Evolutionary conservation across 192 early-diverging fungal species (phyloP), one percentile per base, ranked within the genome.

Genomic region (Gigaspora rosea): DNA sequence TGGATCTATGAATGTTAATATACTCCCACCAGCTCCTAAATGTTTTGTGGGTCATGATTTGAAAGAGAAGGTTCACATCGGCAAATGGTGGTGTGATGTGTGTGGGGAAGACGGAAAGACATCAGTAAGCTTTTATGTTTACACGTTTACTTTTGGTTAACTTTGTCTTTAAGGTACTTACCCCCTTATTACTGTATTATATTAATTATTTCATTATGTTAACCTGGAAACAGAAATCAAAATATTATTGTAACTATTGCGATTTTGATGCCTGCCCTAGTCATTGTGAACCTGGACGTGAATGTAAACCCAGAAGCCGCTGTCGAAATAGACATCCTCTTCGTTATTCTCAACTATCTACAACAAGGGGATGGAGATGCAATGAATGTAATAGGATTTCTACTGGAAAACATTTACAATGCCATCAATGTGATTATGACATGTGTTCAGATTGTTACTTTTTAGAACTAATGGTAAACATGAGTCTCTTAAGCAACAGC

Each of bases 31-130:
- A 15, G 8, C 10, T 12, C 47, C 68, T 46, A 22, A 49, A 70
- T 70, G 68, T 70, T 70, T 70, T 49, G 68, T 13, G 46, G 68
- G 68, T n/a, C 68, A 70, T 70, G 68, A 70, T 18, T 70, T 70
- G 18, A 70, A 51, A 20, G 61, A 63, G 41, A 41, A 41, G 7
- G 0, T 41, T 41, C 41, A 41, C 7, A 16, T 54, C 1, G 11
- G 18, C 2, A 54, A 54, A 4, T 54, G 52, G 52, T 54, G 18
- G 11, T 54, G 52, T 54, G 52, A 54, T 18, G 67, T 69, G 1
- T 69, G 67, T 50, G 67, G 67, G 35, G 35, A 69, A 48, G 22
- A 69, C 8, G 67, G 67, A 2, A 8, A 20, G 22, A 15, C 67
- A 69, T 20, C 35, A 8, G 67, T 69, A 50, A 8, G 48, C 4